Evolutionary conservation across 306 rosid genomes (phyloP).

Genomic region (Hippophae rhamnoides): DNA sequence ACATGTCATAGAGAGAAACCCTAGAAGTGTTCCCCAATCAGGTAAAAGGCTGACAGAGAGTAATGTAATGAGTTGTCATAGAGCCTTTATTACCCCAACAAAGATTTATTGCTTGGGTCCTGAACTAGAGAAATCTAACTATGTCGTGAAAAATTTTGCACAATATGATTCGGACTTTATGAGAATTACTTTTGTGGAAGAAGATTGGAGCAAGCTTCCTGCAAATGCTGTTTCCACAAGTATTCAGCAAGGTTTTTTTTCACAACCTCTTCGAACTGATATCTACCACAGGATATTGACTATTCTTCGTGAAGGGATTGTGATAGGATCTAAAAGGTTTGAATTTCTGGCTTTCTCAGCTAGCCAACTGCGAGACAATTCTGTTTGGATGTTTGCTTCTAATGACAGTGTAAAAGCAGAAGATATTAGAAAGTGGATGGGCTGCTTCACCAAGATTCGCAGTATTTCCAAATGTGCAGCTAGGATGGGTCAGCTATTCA

Average conservation of each 20-base stretch:
- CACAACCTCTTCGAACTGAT: slow-evolving; percentile 54
- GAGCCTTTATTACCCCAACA: slow-evolving; percentile 74
- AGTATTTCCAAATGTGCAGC: slow-evolving; percentile 94
- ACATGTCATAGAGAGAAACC: slow-evolving; percentile 31
- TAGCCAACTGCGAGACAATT: slow-evolving; percentile 81
- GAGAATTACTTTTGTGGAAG: slow-evolving; percentile 90
- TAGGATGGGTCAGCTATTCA: slow-evolving; percentile 95
- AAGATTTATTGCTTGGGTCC: slow-evolving; percentile 89
- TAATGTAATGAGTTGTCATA: slow-evolving; percentile 82
- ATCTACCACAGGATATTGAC: slow-evolving; percentile 58
- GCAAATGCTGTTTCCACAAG: slow-evolving; percentile 48
- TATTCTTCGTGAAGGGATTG: slow-evolving; percentile 74
- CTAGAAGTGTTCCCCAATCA: slow-evolving; percentile 19
- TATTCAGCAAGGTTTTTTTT: slow-evolving; percentile 42
- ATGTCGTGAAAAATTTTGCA: slow-evolving; percentile 76
- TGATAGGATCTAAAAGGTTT: slow-evolving; percentile 68
- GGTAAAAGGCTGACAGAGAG: slow-evolving; percentile 35
- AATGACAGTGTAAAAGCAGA: slow-evolving; percentile 65
- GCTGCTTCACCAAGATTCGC: slow-evolving; percentile 69
- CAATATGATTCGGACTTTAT: slow-evolving; percentile 64
- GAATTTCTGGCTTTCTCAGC: slow-evolving; percentile 95
- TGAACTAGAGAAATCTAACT: slow-evolving; percentile 85
- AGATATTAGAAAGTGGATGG: slow-evolving; percentile 94
- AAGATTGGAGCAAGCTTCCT: slow-evolving; percentile 86
- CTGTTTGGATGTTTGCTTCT: slow-evolving; percentile 98